phyloP scores from a whole-genome alignment of 108 stramenopile genomes.

The Cyclotella kingstonii region DNA sequence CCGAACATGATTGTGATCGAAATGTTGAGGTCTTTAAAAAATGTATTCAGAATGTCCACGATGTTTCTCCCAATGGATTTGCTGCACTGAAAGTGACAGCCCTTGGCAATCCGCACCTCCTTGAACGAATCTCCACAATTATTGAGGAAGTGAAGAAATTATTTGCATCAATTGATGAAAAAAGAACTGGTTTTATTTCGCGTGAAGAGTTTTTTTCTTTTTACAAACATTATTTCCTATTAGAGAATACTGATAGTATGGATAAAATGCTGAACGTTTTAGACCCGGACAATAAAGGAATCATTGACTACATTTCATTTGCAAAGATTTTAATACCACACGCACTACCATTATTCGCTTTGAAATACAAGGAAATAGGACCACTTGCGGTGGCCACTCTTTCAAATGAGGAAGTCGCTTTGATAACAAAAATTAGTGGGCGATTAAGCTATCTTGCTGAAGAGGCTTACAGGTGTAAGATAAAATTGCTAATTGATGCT shows the following conservation, averaged over 20 bases:
- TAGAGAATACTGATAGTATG: conserved; percentile 35
- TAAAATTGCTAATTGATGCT: conserved; percentile 94
- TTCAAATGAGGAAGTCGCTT: conserved; percentile 80
- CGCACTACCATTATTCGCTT: conserved; percentile 53
- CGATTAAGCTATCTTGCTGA: conserved; percentile 71
- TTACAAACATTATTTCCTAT: conserved; percentile 11
- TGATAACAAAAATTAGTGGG: conserved; percentile 67
- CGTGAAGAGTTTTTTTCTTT: conserved; percentile 65
- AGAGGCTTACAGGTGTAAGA: conserved; percentile 58
- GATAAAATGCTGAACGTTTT: conserved; percentile 50
- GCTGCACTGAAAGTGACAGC: conserved; percentile 96
- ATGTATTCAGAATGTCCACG: conserved; percentile 82
- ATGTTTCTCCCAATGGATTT: conserved; percentile 71
- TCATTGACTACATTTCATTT: conserved; percentile 86
- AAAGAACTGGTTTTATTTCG: conserved; percentile 51
- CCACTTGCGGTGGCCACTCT: conserved; percentile 71
- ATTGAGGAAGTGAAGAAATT: conserved; percentile 70
- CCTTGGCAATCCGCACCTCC: conserved; percentile 85
- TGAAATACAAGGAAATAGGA: conserved; percentile 59
- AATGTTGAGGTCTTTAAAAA: conserved; percentile 66
- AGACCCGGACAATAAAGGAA: conserved; percentile 56
- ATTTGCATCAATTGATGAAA: conserved; percentile 66
- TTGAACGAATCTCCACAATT: conserved; percentile 81
- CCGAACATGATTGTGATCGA: conserved; percentile 80
- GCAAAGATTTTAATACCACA: conserved; percentile 54